Percentiles rank a stretch among this genome's conserved stretches.
These are phyloP conservation scores for Coprinellus micaceus DNA, from an alignment of 768 basidiomycete genomes.

Conservation along the genomic window DNA sequence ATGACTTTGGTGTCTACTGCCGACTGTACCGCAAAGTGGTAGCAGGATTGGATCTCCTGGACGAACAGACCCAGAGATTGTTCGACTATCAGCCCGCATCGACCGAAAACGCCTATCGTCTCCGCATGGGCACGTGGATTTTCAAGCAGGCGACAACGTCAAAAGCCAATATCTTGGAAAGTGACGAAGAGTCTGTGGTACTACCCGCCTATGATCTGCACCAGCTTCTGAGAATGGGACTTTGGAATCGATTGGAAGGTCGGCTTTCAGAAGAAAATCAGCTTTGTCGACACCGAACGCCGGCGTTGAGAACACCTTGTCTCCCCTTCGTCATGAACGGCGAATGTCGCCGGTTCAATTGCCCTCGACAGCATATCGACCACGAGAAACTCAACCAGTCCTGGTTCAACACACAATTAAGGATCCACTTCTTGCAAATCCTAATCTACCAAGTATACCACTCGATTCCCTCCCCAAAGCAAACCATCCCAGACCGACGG, in stretches of 20 bases:
- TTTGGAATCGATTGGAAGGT: slow-evolving; percentile 8
- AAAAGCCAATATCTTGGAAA: background rate
- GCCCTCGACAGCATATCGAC: slow-evolving; percentile 16
- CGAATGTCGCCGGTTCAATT: slow-evolving; percentile 14
- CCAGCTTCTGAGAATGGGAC: background rate
- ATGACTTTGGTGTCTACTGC: slow-evolving; percentile 33
- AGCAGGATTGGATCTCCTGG: slow-evolving; percentile 25
- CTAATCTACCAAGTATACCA: slow-evolving; percentile 14
- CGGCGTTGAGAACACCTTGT: slow-evolving; percentile 18
- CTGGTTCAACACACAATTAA: slow-evolving; percentile 18
- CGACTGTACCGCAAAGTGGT: slow-evolving; percentile 27
- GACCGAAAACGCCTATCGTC: slow-evolving; percentile 25
- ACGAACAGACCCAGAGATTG: slow-evolving; percentile 23
- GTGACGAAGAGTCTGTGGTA: slow-evolving; percentile 5
- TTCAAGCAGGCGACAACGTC: background rate
- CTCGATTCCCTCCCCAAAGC: background rate
- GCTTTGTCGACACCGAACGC: slow-evolving; percentile 7
- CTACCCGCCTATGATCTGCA: background rate
- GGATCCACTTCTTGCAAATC: slow-evolving; percentile 20
- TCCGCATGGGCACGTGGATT: slow-evolving; percentile 15
- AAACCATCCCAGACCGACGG: background rate
- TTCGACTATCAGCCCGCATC: slow-evolving; percentile 28
- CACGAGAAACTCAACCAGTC: slow-evolving; percentile 8
- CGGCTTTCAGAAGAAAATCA: slow-evolving; percentile 12
- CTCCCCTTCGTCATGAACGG: slow-evolving; percentile 14